Conservation (phyloP, 2,329 filamentous ascomycete species). For the Trichophyton benhamiae region DNA sequence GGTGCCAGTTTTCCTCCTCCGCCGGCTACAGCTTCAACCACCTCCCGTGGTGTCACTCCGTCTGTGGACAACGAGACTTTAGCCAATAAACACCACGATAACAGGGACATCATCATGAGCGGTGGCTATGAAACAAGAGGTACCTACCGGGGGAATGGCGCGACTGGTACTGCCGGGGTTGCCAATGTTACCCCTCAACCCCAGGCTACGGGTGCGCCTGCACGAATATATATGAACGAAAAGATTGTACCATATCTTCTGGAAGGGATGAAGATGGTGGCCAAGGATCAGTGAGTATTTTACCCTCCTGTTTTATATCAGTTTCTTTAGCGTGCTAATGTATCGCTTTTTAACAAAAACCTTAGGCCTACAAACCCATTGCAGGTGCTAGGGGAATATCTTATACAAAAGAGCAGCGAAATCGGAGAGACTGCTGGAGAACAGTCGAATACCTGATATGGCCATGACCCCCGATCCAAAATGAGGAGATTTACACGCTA, state of each 20-base stretch:
- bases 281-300: constrained; percentile 52
- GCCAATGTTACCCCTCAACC: constrained; percentile 23
- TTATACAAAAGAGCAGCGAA: constrained; percentile 56
- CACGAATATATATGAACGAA: constrained; percentile 58
- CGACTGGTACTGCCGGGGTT: neutral
- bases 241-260: constrained; percentile 56
- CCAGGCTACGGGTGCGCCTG: constrained; percentile 53
- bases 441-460: constrained; percentile 2
- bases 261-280: constrained; percentile 63
- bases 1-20: neutral
- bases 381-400: constrained; percentile 55
- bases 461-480: neutral
- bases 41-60: neutral
- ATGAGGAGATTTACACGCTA: neutral
- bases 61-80: neutral
- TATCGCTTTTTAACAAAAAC: neutral
- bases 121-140: constrained; percentile 6
- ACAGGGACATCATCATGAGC: constrained; percentile 12
- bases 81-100: constrained; percentile 4
- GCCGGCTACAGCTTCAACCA: neutral
- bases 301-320: neutral
- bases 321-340: neutral
- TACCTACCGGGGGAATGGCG: neutral
- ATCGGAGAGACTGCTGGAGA: constrained; percentile 37
- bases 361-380: constrained; percentile 55